Base-by-base conservation (phyloP, 257 asterid species). In the Petunia secreta region DNA sequence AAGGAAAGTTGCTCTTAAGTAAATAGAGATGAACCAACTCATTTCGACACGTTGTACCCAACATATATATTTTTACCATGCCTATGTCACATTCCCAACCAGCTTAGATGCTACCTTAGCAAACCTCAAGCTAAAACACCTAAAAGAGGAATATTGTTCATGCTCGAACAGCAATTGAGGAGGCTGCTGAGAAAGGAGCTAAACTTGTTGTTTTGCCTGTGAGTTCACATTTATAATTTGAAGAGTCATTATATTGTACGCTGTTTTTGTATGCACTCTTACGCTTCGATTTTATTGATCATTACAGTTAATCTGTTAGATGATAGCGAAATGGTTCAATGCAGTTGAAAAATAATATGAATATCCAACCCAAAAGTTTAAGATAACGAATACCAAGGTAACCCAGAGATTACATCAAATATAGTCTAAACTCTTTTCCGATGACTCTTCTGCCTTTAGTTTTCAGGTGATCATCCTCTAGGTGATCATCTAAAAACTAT, bases 171-270 rank as follows among this genome's bases (percentile, higher is more conserved):
- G 95, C 96, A 6, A 67, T 95, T 6, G 95, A 89, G 89, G 98
- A 89, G 85, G 97, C 98, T 82, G 99, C 92, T 9, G 90, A 86
- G 82, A 93, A 88, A 80, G 98, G 98, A 37, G 97, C 95, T 1
- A 90, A 89, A 87, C 98, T 95, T 75, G 90, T 95, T 73, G 89
- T 93, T 84, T 88, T 95, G 84, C 98, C 98, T 9, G 99, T 95
- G 86, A 85, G 92, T 84, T 82, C 57, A n/a, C 62, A 9, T 25
- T 25, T 66, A 10, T 73, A 41, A 2, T 63, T 50, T 46, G 11
- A 25, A 25, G 25, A 25, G 25, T 25, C 25, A 25, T 25, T 25
- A 25, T 25, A 25, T 68, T 44, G 44, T 68, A 16, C 75, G 8
- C 16, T 25, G 25, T 25, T 66, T 8, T 68, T n/a, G 39, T 68